Evolutionary conservation across 192 early-diverging fungal species (phyloP), one percentile per base, ranked within the genome.

Genomic region (Kickxella alabastrina): DNA sequence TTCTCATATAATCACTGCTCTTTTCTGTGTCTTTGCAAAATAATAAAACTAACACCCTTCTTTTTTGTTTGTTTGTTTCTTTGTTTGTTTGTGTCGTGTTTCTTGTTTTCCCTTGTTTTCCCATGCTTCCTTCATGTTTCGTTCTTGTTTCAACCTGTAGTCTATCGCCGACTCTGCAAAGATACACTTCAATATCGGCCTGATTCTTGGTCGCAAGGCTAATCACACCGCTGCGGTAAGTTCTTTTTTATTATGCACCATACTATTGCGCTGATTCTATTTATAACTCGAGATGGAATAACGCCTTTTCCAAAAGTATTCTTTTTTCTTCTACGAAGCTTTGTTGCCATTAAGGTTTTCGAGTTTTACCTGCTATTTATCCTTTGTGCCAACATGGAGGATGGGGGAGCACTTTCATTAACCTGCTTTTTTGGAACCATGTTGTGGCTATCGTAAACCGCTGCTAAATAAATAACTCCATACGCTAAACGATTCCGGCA

Each of bases 181-280:
- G 72, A 93, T 97, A 42, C 91, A 93, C 68, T 98, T 97, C 73
- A 98, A 96, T 69, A 91, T 96, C 63, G 92, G 87, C 6, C 83
- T 93, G 52, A 80, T 88, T 34, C 82, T 83, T 43, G 79, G 90
- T 3, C 87, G 84, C 21, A 50, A 89, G 32, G 82, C 82, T 14
- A 80, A 92, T 49, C 77, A 85, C 63, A 77, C 86, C 18, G 81
- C 77, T 54, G 95, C 93, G 62, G 91, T 97, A 81, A 79, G 87
- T 83, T 28, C 25, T 45, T 28, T 6, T 13, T 29, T 40, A 38
- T 36, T 36, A 49, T 38, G n/a, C n/a, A n/a, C n/a, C n/a, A n/a
- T n/a, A n/a, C n/a, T n/a, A n/a, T n/a, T n/a, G n/a, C n/a, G n/a
- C n/a, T n/a, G n/a, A n/a, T n/a, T n/a, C n/a, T n/a, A n/a, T n/a